Percentiles rank a stretch among this genome's conserved stretches.
Evolutionary conservation across 2,329 filamentous ascomycete genomes (phyloP).

Genomic region (Xylaria sp.): DNA sequence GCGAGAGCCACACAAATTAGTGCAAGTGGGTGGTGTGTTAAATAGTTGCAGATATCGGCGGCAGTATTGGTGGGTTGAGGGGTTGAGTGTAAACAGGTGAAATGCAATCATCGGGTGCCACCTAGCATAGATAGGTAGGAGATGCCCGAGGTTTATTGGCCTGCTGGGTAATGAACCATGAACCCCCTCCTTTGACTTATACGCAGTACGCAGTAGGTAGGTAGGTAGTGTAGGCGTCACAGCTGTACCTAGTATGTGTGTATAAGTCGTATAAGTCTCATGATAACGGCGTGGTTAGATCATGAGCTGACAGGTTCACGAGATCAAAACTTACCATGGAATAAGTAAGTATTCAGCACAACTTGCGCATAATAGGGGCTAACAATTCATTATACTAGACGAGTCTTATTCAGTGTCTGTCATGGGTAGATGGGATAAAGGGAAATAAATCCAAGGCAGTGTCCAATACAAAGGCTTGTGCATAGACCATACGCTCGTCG

Average conservation of each 20-base stretch:
- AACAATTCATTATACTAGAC: not conserved
- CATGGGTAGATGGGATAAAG: not conserved
- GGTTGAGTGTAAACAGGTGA: too few species aligned
- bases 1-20: conserved; percentile 7
- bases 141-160: not conserved
- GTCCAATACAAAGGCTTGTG: not conserved
- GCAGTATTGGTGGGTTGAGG: conserved; percentile 1
- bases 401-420: too few species aligned
- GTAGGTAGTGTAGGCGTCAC: not conserved
- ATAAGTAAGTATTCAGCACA: not conserved
- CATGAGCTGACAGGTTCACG: conserved; percentile 4
- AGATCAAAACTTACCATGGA: not conserved
- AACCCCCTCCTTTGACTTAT: not conserved
- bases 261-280: conserved; percentile 26
- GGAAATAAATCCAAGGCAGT: not conserved
- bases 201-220: too few species aligned
- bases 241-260: too few species aligned
- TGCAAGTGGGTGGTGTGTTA: conserved; percentile 7
- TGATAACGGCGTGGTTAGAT: conserved; percentile 22
- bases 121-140: not conserved
- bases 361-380: not conserved
- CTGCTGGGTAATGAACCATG: not conserved
- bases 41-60: not conserved
- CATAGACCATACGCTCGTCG: conserved; percentile 23
- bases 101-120: conserved; percentile 14